Percentiles rank a stretch among this genome's conserved stretches.
Evolutionary conservation across 2,329 filamentous ascomycete genomes (phyloP).

Genomic region (Rutstroemia sydowiana): DNA sequence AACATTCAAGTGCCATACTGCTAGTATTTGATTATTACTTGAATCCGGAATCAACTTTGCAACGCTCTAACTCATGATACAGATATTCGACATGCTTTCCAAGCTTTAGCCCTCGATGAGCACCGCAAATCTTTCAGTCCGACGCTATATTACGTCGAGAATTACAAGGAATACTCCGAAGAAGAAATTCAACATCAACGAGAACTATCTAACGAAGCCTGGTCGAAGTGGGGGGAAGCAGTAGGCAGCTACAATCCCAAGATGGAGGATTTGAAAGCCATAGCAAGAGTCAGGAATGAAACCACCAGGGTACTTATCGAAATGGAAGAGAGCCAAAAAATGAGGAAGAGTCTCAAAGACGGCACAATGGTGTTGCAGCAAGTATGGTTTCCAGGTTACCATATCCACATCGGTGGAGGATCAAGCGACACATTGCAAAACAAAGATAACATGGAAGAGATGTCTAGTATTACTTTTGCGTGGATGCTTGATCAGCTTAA

Average conservation of each 20-base stretch:
- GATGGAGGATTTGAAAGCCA: too few species aligned
- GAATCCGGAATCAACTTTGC: too few species aligned
- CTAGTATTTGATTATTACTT: too few species aligned
- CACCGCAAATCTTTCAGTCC: constrained; percentile 33
- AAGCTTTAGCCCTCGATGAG: constrained; percentile 42
- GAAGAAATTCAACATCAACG: too few species aligned
- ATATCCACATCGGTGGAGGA: constrained; percentile 18
- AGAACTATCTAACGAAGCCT: too few species aligned
- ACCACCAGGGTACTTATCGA: too few species aligned
- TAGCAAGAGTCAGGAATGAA: too few species aligned
- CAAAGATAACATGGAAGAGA: constrained; percentile 8
- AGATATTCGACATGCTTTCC: constrained; percentile 40
- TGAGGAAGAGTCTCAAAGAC: constrained; percentile 12
- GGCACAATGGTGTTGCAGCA: constrained; percentile 12
- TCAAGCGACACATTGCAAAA: constrained; percentile 2
- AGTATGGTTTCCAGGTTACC: constrained; percentile 22
- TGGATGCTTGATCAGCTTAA: constrained; percentile 16
- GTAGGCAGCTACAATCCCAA: too few species aligned
- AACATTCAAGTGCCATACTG: too few species aligned
- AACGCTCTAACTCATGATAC: background rate
- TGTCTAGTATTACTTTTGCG: constrained; percentile 13
- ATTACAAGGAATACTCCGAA: background rate
- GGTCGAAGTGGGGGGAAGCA: too few species aligned
- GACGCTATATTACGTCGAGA: constrained; percentile 29
- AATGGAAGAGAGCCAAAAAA: constrained; percentile 1